Evolutionary conservation across 2,329 filamentous ascomycete genomes (phyloP).

Genomic region (Aspergillus niger): DNA sequence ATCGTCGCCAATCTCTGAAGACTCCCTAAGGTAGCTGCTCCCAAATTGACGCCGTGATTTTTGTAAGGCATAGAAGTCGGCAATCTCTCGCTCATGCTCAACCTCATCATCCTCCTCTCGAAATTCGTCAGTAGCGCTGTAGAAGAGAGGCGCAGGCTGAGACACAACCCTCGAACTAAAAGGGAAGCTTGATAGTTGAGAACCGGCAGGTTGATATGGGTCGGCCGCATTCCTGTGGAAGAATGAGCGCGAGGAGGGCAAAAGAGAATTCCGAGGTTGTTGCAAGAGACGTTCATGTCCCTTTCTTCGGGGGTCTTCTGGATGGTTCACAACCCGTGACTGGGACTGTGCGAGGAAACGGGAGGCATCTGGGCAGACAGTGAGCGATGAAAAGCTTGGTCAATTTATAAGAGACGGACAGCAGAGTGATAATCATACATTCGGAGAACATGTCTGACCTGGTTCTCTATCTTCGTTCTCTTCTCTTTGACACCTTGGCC

Average conservation of each 20-base stretch:
- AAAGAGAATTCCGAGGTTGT: constrained; percentile 49
- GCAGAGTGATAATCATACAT: constrained; percentile 62
- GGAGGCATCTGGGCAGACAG: constrained; percentile 69
- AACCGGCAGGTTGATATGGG: constrained; percentile 73
- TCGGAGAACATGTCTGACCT: constrained; percentile 73
- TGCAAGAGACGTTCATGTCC: constrained; percentile 52
- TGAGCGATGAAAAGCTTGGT: constrained; percentile 5
- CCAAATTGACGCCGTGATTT: constrained; percentile 86
- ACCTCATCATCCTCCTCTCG: constrained; percentile 91
- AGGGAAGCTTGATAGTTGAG: constrained; percentile 72
- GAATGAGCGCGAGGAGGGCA: constrained; percentile 53
- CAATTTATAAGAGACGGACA: not conserved
- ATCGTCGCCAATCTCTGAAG: constrained; percentile 77
- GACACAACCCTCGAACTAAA: constrained; percentile 76
- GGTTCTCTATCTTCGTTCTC: not conserved
- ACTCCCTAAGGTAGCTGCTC: constrained; percentile 79
- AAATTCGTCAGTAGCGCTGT: constrained; percentile 86
- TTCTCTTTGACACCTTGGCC: not conserved
- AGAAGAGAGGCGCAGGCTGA: constrained; percentile 89
- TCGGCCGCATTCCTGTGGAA: constrained; percentile 63
- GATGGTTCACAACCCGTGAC: constrained; percentile 78
- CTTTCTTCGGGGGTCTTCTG: constrained; percentile 53
- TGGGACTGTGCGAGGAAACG: constrained; percentile 95
- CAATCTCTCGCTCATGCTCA: constrained; percentile 84
- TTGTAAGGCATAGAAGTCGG: constrained; percentile 91